Evolutionary conservation across 257 asterid genomes (phyloP).

Genomic region (Nicotiana noctiflora): DNA sequence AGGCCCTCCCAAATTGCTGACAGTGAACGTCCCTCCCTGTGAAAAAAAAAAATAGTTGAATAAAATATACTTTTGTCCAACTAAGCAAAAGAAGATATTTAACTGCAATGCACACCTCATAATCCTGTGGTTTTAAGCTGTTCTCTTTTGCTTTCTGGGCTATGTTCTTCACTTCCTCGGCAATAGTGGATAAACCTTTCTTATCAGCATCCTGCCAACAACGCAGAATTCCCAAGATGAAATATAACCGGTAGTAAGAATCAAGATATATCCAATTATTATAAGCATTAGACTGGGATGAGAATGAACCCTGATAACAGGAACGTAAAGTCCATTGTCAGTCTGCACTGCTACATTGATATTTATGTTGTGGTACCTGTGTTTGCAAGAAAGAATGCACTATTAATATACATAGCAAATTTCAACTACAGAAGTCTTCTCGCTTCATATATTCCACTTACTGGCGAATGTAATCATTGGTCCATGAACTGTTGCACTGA

Average conservation of each 20-base stretch:
- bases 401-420: neutral
- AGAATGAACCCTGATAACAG: conserved; percentile 64
- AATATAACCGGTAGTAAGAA: neutral
- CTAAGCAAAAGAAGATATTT: neutral
- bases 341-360: conserved; percentile 97
- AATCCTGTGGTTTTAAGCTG: conserved; percentile 90
- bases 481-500: conserved; percentile 97
- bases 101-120: conserved; percentile 47
- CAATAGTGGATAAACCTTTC: conserved; percentile 75
- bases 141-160: conserved; percentile 86
- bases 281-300: neutral
- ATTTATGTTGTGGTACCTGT: conserved; percentile 84
- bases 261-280: neutral
- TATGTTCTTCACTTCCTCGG: conserved; percentile 77
- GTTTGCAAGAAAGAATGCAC: conserved; percentile 15
- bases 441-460: conserved; percentile 34
- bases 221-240: conserved; percentile 5
- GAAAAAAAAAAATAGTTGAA: conserved; percentile 5
- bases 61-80: neutral
- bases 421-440: neutral
- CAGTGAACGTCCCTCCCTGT: conserved; percentile 97
- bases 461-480: conserved; percentile 94
- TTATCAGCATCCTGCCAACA: conserved; percentile 86
- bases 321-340: conserved; percentile 83
- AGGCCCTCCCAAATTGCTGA: conserved; percentile 91